Evolutionary conservation across 192 early-diverging fungal genomes (phyloP), one percentile per base, ranked within the genome.

Genomic region (Coemansia sp.): DNA sequence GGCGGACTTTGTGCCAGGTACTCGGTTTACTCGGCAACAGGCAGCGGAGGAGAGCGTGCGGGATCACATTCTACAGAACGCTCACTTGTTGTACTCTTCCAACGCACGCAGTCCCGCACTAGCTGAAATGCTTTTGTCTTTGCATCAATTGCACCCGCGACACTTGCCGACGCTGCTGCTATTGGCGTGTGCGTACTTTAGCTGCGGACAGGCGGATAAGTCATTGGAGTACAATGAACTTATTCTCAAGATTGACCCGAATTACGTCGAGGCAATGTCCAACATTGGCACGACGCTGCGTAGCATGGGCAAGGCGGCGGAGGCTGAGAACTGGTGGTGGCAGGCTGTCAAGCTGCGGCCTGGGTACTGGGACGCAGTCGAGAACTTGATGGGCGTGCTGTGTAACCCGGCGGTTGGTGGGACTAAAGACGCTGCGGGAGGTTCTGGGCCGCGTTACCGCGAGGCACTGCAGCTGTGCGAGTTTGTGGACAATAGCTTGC

Each of bases 311-410:
- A 79, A 90, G 31, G 79, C 85, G 7, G 44, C 78, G 1, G 88
- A 93, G 63, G 93, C 94, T 13, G 94, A 96, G 69, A 75, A 76
- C 53, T 94, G 89, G 86, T 96, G 94, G 88, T 91, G 90, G 79
- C 82, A 81, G 16, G 94, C 94, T 1, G 93, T 96, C 59, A 72
- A 85, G 64, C 84, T 94, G 64, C 79, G 94, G 14, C 94, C 94
- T 1, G 91, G 91, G 9, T 96, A 96, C 79, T 96, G 93, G 93
- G 94, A 96, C 65, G 94, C 93, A 5, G 90, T 90, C 27, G 92
- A 94, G 70, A 95, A 95, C 66, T 83, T 96, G 37, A 89, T 95
- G 36, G 91, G 91, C 17, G 87, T 94, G 29, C 76, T 95, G 42
- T 93, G 91, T 78, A 78, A 72, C 44, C 51, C 64, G 9, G 17